Evolutionary conservation across 139 green algal species (phyloP).

Genomic region (Closterium sp.): DNA sequence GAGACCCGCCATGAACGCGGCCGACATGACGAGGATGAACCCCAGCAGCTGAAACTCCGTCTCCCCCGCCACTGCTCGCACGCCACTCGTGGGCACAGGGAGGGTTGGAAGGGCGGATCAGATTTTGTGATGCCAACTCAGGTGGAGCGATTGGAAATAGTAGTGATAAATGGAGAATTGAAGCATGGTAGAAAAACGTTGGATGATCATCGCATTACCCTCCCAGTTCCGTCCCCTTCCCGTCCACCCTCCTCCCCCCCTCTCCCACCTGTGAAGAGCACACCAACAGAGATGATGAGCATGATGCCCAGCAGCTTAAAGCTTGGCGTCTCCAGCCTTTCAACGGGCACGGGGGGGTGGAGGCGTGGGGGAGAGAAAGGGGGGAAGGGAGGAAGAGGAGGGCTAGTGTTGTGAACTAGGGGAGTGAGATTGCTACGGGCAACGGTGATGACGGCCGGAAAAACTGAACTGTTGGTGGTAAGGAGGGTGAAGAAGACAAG

Average conservation of each 20-base stretch:
- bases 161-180: too few species aligned
- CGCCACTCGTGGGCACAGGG: too few species aligned
- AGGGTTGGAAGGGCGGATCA: too few species aligned
- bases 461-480: neutral
- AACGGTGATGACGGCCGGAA: neutral
- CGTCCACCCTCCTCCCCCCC: neutral
- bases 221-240: too few species aligned
- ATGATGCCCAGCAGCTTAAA: conserved; percentile 72
- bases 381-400: neutral
- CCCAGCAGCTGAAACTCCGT: conserved; percentile 72
- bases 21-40: conserved; percentile 15
- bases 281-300: conserved; percentile 73
- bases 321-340: conserved; percentile 43
- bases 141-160: neutral
- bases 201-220: too few species aligned
- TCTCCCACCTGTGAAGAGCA: conserved; percentile 70
- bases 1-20: conserved; percentile 11
- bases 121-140: neutral
- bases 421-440: neutral
- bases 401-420: neutral
- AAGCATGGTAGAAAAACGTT: too few species aligned
- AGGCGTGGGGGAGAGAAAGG: neutral
- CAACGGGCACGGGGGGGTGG: neutral
- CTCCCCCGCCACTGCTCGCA: conserved; percentile 69
- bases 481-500: neutral